Evolutionary conservation across 2,329 filamentous ascomycete species (phyloP), one percentile per base, ranked within the genome.

Genomic region (Botrytis sinoallii): DNA sequence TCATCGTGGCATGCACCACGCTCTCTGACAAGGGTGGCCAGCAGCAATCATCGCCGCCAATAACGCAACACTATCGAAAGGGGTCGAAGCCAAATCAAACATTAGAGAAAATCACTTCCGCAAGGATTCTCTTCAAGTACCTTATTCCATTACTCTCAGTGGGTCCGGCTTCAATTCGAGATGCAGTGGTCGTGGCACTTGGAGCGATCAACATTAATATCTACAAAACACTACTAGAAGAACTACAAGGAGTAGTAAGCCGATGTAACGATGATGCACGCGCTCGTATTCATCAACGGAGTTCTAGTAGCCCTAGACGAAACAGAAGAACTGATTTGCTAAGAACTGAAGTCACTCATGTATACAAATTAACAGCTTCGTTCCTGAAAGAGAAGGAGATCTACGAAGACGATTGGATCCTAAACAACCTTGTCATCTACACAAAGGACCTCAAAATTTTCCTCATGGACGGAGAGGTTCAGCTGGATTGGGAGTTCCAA

Each of bases 1-100:
- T 99, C 40, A 95, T 98, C 72, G 98, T 99, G 84, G 96, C 95
- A 16, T 99, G 97, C 83, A 97, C 95, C 16, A 98, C 96, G 0
- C 86, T 99, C 73, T 95, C 93, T 55, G 96, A 96, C 77, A 89
- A 93, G 16, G 94, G 94, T 16, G 86, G 89, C 73, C 85, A 88
- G 75, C 86, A 86, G 35, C 88, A 90, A 72, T 85, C 91, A 44
- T 85, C 85, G 2, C 83, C 85, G 10, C 86, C 86, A 78, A 87
- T 87, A 75, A 87, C 87, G 55, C 92, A 97, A 76, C 95, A 98
- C 82, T 87, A 89, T 7, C 89, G 95, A 61, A 97, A 97, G 81
- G 89, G 88, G 4, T 98, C 96, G 1, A 92, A 91, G 76, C 93
- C 87, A 77, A 84, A 88, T 3, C 87, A 89, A 70, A 86, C 88